Base-by-base conservation (phyloP, 176 grass and related monocot species). In the Typha latifolia region DNA sequence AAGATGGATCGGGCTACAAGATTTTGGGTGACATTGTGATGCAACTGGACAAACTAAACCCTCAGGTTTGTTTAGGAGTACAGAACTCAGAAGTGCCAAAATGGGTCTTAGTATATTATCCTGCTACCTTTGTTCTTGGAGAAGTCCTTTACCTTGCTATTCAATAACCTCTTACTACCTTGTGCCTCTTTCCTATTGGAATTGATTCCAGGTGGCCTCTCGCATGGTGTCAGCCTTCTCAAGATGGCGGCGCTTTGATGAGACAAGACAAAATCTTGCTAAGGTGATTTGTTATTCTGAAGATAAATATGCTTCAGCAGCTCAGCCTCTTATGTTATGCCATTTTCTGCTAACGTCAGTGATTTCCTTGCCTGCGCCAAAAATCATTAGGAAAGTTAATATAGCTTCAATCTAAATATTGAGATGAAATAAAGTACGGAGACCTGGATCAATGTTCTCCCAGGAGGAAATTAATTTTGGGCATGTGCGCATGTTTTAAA, bases 1-100 rank as follows among this genome's bases (percentile, higher is more conserved):
- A 99, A 83, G 94, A 99, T 78, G 94, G 94, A 16, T 99, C 89
- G 55, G 94, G 94, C 9, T 93, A 99, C 83, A 84, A 87, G 62
- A 93, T 93, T 66, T 83, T 93, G 86, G 94, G 94, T 70, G 94
- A 99, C 67, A 24, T 90, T 26, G 94, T 99, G 75, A 71, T 99
- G 65, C 89, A 90, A 78, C 90, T 99, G 34, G 94, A 99, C 76
- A 99, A 83, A 74, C 82, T 99, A 74, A 99, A 99, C 59, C 94
- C 94, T 85, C 94, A 93, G 89, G 94, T 99, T 61, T 65, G 12
- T 67, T 66, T 16, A 21, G 16, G 53, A 59, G 4, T 59, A 59
- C n/a, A 21, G 53, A 14, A 21, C 20, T 59, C 53, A 59, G 7
- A 59, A 59, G 18, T 59, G 15, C 16, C 16, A 6, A 9, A 59